phyloP scores from a whole-genome alignment of 345 rosid genomes.

The Reutealis trisperma region DNA sequence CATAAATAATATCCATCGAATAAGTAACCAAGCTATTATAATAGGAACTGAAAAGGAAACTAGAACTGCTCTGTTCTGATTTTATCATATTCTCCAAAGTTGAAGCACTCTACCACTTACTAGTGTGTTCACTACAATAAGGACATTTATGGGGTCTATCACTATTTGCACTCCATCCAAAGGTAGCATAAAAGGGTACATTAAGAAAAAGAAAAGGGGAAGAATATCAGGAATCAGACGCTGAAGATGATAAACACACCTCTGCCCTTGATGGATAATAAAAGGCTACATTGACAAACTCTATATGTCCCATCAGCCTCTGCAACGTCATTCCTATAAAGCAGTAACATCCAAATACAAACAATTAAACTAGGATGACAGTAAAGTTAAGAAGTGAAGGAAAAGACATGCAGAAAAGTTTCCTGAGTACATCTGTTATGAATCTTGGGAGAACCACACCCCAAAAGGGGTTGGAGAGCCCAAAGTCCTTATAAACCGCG shows the following conservation, averaged over 20 bases:
- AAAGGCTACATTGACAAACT: constrained; percentile 67
- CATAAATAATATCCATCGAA: not conserved
- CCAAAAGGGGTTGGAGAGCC: no score
- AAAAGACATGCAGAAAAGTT: not conserved
- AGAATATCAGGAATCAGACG: not conserved
- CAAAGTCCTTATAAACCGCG: no score
- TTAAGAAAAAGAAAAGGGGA: not conserved
- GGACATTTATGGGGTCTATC: constrained; percentile 1
- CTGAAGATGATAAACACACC: constrained; percentile 42
- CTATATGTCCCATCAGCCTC: constrained; percentile 57
- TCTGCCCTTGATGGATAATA: constrained; percentile 62
- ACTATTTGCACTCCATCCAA: not conserved
- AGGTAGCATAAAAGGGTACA: not conserved
- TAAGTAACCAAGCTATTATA: not conserved
- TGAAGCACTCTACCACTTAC: not conserved
- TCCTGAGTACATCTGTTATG: not conserved
- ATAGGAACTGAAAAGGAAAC: not conserved
- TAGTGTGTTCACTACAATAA: not conserved
- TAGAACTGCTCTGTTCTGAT: not conserved
- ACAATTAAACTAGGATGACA: not conserved
- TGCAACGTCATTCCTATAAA: constrained; percentile 58
- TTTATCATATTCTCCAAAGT: not conserved
- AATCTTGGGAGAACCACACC: not conserved
- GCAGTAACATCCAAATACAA: constrained; percentile 16
- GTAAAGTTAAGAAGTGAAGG: not conserved